phyloP scores from a whole-genome alignment of 2,329 filamentous ascomycete species.

The Ascocoryne sarcoides region DNA sequence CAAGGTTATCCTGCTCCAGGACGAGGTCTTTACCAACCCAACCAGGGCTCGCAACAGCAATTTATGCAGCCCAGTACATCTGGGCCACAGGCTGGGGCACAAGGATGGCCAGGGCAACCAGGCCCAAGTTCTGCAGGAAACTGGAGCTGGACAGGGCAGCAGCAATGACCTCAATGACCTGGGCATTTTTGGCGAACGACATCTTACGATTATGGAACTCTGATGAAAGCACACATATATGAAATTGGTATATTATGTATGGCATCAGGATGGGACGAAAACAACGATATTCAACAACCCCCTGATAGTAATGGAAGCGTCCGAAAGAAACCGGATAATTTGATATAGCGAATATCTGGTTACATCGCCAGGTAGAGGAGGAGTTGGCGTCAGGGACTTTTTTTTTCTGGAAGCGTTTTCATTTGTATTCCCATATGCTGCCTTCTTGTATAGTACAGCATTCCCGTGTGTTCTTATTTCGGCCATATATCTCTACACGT shows the following conservation, averaged over 20 bases:
- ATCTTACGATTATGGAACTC: slow-evolving; percentile 15
- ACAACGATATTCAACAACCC: no score
- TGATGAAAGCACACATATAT: slow-evolving; percentile 15
- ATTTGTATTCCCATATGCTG: slow-evolving; percentile 11
- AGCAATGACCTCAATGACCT: slow-evolving; percentile 13
- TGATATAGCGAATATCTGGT: slow-evolving; percentile 17
- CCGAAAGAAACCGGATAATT: slow-evolving; percentile 13
- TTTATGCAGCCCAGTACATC: slow-evolving; percentile 56
- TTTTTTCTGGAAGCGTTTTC: slow-evolving; percentile 13
- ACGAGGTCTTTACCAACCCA: slow-evolving; percentile 51
- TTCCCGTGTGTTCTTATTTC: neutral
- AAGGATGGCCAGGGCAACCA: slow-evolving; percentile 28
- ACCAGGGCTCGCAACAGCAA: slow-evolving; percentile 51
- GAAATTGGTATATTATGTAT: slow-evolving; percentile 12
- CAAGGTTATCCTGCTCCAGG: slow-evolving; percentile 48
- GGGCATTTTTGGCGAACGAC: slow-evolving; percentile 6
- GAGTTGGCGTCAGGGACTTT: slow-evolving; percentile 20
- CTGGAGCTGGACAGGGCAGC: slow-evolving; percentile 25
- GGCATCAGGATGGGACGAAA: no score
- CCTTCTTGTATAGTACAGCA: slow-evolving; percentile 24
- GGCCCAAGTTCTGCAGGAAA: slow-evolving; percentile 17
- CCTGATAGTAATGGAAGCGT: no score
- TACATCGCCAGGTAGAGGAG: slow-evolving; percentile 24
- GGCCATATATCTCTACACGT: slow-evolving; percentile 8
- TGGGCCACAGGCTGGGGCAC: slow-evolving; percentile 23